Base-by-base conservation (phyloP, 73 alveolate genomes). In the Effrenium voratum region DNA sequence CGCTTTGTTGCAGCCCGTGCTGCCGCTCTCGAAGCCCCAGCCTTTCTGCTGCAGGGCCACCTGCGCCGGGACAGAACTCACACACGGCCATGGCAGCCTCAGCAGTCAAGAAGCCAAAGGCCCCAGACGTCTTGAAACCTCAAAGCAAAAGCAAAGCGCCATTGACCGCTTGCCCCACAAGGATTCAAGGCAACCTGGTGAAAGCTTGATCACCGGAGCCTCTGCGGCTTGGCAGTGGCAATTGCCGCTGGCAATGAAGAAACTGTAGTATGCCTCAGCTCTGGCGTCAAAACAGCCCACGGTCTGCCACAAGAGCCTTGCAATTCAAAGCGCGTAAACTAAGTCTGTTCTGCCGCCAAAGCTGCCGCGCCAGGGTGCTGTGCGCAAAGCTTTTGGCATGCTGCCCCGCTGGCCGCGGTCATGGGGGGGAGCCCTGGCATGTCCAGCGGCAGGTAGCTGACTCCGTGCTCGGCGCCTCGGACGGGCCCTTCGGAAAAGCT, bases 1-100 rank as follows among this genome's bases (percentile, higher is more conserved):
- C 47, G 57, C 95, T 24, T 73, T 30, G 43, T 45, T 26, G 32
- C 95, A 88, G 43, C 95, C 77, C 30, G 81, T 73, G 52, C 95
- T 66, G 45, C 95, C 95, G 47, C 95, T 88, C 72, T 63, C n/a
- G 68, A 88, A 88, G 83, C 95, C 95, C 95, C 95, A 88, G 40
- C 95, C 81, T 22, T 46, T 73, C 66, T 88, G 95, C 36, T 55
- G 95, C 85, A 72, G 46, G 26, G 70, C 91, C 12, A 80, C 91
- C 91, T 80, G 91, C 46, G 40, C 10, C 8, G 63, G 26, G 8
- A 19, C 63, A 12, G 26, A 52, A 12, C 63, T 12, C 63, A 66
- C 79, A 30, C 43, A 24, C 0, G 79, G 43, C 40, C 34, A 0
- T 24, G 79, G 15, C 10, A n/a, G 30, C 79, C 34, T 24, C 79